Conservation (phyloP, 305 asterid genomes). For the Withania somnifera region DNA sequence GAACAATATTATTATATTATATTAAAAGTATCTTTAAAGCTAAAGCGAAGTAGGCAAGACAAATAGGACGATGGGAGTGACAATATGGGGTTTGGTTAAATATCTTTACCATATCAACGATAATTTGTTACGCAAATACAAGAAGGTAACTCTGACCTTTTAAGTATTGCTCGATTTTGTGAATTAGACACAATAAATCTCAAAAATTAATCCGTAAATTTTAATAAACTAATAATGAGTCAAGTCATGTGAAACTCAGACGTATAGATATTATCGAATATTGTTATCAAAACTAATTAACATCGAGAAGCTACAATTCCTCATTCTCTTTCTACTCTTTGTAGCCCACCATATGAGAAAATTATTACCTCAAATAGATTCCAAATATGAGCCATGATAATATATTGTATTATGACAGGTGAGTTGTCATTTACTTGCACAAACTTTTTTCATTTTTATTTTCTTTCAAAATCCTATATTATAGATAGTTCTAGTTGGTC, state of each 20-base stretch:
- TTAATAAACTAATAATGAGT: neutral
- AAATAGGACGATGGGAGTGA: too few species aligned
- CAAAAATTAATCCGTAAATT: neutral
- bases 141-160: neutral
- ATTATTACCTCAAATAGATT: neutral
- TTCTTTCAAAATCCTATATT: neutral
- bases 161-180: neutral
- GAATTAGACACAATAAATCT: neutral
- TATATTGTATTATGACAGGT: neutral
- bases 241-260: neutral
- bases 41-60: too few species aligned
- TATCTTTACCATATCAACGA: too few species aligned
- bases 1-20: neutral
- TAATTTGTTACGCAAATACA: neutral
- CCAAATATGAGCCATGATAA: neutral
- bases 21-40: neutral
- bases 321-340: neutral
- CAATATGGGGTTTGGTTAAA: too few species aligned
- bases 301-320: neutral
- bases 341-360: neutral
- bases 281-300: too few species aligned
- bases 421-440: neutral
- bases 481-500: neutral
- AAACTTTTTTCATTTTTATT: too few species aligned
- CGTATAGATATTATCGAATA: neutral